phyloP scores from a whole-genome alignment of 495 filamentous ascomycete species.

The Penicillium flavigenum region DNA sequence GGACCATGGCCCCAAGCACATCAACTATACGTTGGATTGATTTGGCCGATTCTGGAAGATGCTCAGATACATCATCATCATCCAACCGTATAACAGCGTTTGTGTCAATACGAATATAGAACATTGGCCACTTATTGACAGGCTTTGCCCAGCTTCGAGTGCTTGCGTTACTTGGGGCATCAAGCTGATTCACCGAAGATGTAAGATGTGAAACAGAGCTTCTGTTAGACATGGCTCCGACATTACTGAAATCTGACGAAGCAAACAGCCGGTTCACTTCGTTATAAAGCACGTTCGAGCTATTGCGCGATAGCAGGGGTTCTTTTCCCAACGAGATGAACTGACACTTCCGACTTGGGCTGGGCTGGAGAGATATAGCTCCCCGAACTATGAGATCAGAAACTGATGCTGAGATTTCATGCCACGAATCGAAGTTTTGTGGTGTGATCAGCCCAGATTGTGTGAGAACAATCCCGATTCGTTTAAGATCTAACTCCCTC shows the following conservation, averaged over 20 bases:
- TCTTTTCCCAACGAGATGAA: conserved; percentile 75
- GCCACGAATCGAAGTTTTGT: conserved; percentile 56
- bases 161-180: conserved; percentile 56
- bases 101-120: conserved; percentile 69
- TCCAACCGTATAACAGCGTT: conserved; percentile 10
- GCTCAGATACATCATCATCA: conserved; percentile 25
- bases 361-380: conserved; percentile 67
- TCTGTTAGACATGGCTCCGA: conserved; percentile 39
- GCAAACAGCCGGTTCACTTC: conserved; percentile 77
- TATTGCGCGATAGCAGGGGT: conserved; percentile 51
- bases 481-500: conserved; percentile 26
- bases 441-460: conserved; percentile 63
- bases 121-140: conserved; percentile 88
- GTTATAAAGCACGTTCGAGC: conserved; percentile 68
- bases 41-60: conserved; percentile 41
- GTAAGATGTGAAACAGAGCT: neutral
- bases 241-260: conserved; percentile 72
- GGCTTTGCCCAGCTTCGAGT: conserved; percentile 60
- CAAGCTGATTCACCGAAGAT: conserved; percentile 33
- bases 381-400: conserved; percentile 60
- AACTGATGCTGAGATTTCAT: conserved; percentile 63
- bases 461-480: conserved; percentile 55
- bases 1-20: conserved; percentile 61
- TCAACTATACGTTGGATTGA: conserved; percentile 55
- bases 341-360: conserved; percentile 68